A percentile compares a stretch with the other conserved stretches of the same genome.
Conservation (phyloP, 2,329 filamentous ascomycete species). For the Orbilia quercus region DNA sequence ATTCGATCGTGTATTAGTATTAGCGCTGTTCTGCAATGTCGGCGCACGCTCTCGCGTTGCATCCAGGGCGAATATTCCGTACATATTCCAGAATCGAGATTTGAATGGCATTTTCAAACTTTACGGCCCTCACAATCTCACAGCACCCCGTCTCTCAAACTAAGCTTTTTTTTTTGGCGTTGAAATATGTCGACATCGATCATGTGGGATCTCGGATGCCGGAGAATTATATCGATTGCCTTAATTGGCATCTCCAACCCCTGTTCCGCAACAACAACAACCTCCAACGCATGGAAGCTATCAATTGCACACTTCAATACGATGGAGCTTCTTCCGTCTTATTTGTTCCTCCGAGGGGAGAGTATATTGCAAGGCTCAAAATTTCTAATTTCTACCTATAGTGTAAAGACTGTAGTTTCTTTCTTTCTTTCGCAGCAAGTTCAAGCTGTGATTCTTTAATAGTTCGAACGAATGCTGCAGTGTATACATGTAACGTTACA, state of each 20-base stretch:
- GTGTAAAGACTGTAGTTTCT: neutral
- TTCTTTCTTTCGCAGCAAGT: neutral
- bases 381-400: too few relatives aligned
- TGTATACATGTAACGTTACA: too few relatives aligned
- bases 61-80: too few relatives aligned
- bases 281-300: neutral
- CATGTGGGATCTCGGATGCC: conserved; percentile 11
- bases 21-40: too few relatives aligned
- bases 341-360: too few relatives aligned
- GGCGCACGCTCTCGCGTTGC: too few relatives aligned
- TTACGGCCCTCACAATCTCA: neutral
- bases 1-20: neutral
- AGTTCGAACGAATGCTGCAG: neutral
- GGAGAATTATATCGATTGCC: conserved; percentile 1
- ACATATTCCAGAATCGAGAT: too few relatives aligned
- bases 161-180: conserved; percentile 1
- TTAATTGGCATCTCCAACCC: neutral
- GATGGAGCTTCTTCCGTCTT: too few relatives aligned
- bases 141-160: neutral
- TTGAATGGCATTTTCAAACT: neutral
- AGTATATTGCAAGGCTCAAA: too few relatives aligned
- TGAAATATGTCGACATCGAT: neutral
- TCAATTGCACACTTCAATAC: too few relatives aligned
- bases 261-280: neutral
- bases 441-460: neutral